A percentile compares a stretch with the other conserved stretches of the same genome.
phyloP scores from a whole-genome alignment of 2,329 filamentous ascomycete species.

The Fusarium sp. region DNA sequence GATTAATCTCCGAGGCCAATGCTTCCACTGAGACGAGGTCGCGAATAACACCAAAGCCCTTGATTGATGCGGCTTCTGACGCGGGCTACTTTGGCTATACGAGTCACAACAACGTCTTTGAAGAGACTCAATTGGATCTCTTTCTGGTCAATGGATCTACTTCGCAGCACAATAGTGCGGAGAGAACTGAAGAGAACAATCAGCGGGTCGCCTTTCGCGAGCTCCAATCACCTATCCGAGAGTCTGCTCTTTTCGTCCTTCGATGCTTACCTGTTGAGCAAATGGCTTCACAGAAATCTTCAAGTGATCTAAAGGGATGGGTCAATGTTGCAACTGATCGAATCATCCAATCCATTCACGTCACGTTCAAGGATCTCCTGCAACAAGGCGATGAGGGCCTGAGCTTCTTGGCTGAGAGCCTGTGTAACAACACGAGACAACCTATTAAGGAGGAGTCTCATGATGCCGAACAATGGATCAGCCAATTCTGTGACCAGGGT shows the following conservation, averaged over 20 bases:
- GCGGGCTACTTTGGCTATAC: neutral
- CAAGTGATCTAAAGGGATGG: neutral
- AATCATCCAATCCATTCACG: neutral
- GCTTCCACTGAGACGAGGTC: neutral
- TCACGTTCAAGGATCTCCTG: neutral
- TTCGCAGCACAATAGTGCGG: neutral
- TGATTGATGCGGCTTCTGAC: neutral
- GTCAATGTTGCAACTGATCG: neutral
- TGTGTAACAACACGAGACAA: neutral
- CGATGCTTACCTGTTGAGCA: neutral
- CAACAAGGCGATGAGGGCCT: neutral
- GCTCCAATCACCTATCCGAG: neutral
- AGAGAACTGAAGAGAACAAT: neutral
- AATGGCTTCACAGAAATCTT: neutral
- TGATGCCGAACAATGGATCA: neutral
- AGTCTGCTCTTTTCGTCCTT: neutral
- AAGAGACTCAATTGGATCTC: neutral
- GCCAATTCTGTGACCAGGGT: neutral
- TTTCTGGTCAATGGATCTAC: neutral
- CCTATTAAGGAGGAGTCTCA: neutral
- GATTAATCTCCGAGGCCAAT: neutral
- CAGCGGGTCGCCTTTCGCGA: neutral
- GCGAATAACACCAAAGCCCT: neutral
- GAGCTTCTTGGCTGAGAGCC: neutral
- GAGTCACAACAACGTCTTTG: neutral